Evolutionary conservation across 345 rosid genomes (phyloP).

Genomic region (Eutrema japonicum): DNA sequence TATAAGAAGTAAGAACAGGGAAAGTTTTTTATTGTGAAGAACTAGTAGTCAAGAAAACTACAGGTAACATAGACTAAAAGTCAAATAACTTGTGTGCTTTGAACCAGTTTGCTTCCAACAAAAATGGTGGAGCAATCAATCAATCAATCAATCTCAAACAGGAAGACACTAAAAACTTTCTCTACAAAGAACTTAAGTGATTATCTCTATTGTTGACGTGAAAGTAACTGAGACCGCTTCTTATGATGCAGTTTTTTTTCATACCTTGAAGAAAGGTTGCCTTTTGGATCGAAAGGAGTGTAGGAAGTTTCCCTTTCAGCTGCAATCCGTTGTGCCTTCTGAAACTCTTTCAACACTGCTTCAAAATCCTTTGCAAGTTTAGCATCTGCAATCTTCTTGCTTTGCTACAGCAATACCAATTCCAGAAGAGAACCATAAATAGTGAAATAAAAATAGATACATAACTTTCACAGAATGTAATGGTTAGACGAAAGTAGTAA

Average conservation of each 20-base stretch:
- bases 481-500: not conserved
- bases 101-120: constrained; percentile 11
- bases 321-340: constrained; percentile 89
- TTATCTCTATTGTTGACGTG: not conserved
- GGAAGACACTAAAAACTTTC: not conserved
- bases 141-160: not conserved
- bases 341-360: constrained; percentile 84
- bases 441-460: not conserved
- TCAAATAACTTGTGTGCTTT: constrained; percentile 8
- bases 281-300: constrained; percentile 76
- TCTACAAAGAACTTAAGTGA: not conserved
- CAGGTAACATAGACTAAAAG: not conserved
- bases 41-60: not conserved
- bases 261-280: constrained; percentile 70
- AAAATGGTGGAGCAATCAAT: not conserved
- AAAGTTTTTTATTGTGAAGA: not conserved
- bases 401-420: constrained; percentile 32
- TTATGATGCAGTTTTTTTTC: constrained; percentile 4
- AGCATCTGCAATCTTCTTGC: constrained; percentile 49
- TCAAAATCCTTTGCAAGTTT: constrained; percentile 96
- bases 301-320: constrained; percentile 90
- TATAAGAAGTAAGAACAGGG: not conserved
- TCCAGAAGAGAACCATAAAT: not conserved
- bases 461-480: not conserved
- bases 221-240: not conserved